Evolutionary conservation across 2,329 filamentous ascomycete species (phyloP), one percentile per base, ranked within the genome.

Genomic region (Colletotrichum salicis): DNA sequence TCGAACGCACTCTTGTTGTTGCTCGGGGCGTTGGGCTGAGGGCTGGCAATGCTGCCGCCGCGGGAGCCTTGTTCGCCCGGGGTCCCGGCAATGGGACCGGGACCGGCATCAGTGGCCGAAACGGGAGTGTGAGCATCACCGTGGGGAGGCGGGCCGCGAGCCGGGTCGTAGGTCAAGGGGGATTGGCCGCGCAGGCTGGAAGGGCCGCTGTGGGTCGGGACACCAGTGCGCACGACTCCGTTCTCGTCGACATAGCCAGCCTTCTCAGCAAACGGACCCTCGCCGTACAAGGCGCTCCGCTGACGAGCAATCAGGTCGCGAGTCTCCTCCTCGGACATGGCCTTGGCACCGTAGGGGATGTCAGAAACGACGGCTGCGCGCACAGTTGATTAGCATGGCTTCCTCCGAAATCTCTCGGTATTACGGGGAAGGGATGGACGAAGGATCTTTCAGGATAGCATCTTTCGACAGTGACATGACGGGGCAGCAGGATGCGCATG

Each of bases 291-390:
- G 75, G 96, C 95, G 83, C 93, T 95, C 83, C 97, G 95, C 85
- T 98, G 96, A 80, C 96, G 95, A 77, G 95, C 94, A 83, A 98
- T 97, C 82, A 98, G 88, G 78, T 98, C 96, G 78, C 96, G 94
- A 78, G 96, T 96, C 79, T 97, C 95, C 78, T 98, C 95, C 86
- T 98, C 96, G 80, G 93, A 97, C 93, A 97, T 93, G 79, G 86
- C 92, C 87, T 98, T 98, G 87, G 87, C 89, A 78, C 77, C 80
- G 75, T 80, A 80, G 69, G 78, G 72, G 31, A 74, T 72, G 57
- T 74, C 73, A 70, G 72, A 63, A 41, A 74, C 67, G 58, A 71
- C 54, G 58, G 71, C 73, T 74, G 64, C 61, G 62, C 56, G 64
- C 63, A 72, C 70, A 41, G 48, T 35, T 69, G 64, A 62, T 74